These are phyloP conservation scores for Durotheca rogersii DNA, from an alignment of 495 filamentous ascomycete genomes.

Conservation along the genomic window DNA sequence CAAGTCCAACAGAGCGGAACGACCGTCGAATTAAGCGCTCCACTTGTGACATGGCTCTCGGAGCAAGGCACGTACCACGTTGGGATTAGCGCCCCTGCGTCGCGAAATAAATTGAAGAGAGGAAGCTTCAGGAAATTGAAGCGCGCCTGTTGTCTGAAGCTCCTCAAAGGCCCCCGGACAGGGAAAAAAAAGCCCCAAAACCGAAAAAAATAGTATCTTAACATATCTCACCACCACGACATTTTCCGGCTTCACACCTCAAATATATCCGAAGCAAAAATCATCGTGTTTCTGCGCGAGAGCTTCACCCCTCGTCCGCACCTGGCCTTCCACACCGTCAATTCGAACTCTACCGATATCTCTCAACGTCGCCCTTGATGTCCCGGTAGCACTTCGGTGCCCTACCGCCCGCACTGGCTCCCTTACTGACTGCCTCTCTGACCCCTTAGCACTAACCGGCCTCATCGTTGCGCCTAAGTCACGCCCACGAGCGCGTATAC, in stretches of 20 bases:
- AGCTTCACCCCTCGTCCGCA: constrained; percentile 10
- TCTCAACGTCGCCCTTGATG: constrained; percentile 32
- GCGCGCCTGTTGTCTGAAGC: constrained; percentile 8
- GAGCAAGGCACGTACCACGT: background rate
- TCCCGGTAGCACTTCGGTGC: constrained; percentile 28
- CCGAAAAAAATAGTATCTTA: background rate
- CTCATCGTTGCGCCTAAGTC: constrained; percentile 12
- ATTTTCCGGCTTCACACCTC: too few relatives aligned
- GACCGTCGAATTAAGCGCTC: too few relatives aligned
- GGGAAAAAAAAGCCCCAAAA: too few relatives aligned
- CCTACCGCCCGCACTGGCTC: constrained; percentile 44
- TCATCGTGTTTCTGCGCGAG: constrained; percentile 1
- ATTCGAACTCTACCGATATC: constrained; percentile 9
- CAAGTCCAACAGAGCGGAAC: too few relatives aligned
- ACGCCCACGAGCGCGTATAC: constrained; percentile 24
- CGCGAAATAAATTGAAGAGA: constrained; percentile 14
- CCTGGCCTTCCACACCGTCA: background rate
- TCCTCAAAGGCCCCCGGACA: background rate
- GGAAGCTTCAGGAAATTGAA: constrained; percentile 13
- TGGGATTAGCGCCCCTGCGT: constrained; percentile 11
- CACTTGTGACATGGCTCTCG: constrained; percentile 1
- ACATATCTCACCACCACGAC: background rate
- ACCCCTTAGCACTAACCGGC: constrained; percentile 23
- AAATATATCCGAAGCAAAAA: background rate
- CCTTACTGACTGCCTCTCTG: constrained; percentile 13